A percentile compares a stretch with the other conserved stretches of the same genome.
Conservation (phyloP, 2,329 filamentous ascomycete species). For the Aspergillus sojae region DNA sequence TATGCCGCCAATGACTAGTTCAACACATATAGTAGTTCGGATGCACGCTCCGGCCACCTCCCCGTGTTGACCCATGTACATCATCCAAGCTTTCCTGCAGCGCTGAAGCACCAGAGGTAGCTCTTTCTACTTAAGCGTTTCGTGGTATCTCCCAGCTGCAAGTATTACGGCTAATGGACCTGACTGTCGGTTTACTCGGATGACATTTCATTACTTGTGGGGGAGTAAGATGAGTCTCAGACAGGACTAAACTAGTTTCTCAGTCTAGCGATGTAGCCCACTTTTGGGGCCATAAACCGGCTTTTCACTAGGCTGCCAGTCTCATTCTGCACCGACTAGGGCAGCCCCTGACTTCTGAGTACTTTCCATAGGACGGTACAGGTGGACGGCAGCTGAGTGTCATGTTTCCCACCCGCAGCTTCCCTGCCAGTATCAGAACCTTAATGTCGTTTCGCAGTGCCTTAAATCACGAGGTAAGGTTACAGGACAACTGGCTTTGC, state of each 20-base stretch:
- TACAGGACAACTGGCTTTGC: too few species aligned
- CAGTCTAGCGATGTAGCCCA: too few species aligned
- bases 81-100: background rate
- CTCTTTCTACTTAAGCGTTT: fast-evolving
- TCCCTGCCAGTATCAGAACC: too few species aligned
- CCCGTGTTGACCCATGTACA: background rate
- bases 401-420: too few species aligned
- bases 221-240: background rate
- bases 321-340: background rate
- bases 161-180: background rate
- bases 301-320: background rate
- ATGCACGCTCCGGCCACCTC: background rate
- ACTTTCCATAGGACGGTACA: too few species aligned
- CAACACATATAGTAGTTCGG: background rate
- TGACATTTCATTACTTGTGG: background rate
- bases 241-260: background rate
- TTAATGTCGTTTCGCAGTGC: too few species aligned
- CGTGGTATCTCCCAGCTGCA: background rate
- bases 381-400: too few species aligned
- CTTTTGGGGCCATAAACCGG: too few species aligned
- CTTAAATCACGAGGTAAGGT: too few species aligned
- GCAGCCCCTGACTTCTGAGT: too few species aligned
- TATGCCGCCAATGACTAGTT: background rate
- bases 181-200: background rate
- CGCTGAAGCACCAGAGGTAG: background rate